Conservation (phyloP, 2,329 filamentous ascomycete genomes). For the Penicillium crustosum region DNA sequence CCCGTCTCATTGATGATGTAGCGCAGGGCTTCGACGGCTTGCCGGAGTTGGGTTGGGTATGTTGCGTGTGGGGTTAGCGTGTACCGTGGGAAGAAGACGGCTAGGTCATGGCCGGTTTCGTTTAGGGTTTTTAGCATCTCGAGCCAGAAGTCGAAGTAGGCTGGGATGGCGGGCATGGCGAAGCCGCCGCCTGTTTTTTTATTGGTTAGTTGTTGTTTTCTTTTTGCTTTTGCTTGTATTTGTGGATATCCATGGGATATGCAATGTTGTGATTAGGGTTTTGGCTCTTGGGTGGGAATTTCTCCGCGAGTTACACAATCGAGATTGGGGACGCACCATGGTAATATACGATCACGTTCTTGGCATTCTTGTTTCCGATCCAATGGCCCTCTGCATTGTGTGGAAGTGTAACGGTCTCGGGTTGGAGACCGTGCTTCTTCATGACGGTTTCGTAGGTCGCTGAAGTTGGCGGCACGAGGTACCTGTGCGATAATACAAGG, state of each 20-base stretch:
- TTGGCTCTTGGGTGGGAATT: neutral
- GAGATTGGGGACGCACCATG: slow-evolving; percentile 31
- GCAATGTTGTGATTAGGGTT: neutral
- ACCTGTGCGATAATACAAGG: slow-evolving; percentile 19
- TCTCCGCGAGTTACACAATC: neutral
- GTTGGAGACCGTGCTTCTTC: slow-evolving; percentile 27
- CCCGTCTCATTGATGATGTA: slow-evolving; percentile 37
- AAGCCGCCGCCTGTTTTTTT: slow-evolving; percentile 53
- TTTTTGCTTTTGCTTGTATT: neutral
- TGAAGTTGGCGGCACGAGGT: slow-evolving; percentile 25
- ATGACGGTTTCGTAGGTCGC: slow-evolving; percentile 28
- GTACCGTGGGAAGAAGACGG: slow-evolving; percentile 56
- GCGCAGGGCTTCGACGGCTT: slow-evolving; percentile 40
- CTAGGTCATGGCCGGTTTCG: slow-evolving; percentile 43
- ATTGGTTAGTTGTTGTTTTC: neutral
- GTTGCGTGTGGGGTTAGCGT: slow-evolving; percentile 47
- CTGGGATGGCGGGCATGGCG: slow-evolving; percentile 42
- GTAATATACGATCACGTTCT: slow-evolving; percentile 41
- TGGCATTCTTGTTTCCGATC: slow-evolving; percentile 42
- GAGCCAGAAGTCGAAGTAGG: slow-evolving; percentile 48
- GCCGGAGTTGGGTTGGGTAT: slow-evolving; percentile 43
- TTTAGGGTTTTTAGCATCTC: slow-evolving; percentile 43
- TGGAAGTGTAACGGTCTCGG: slow-evolving; percentile 32
- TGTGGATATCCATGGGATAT: neutral
- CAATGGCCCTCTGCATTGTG: slow-evolving; percentile 38